Conservation (phyloP, 192 early-diverging fungal genomes). For the Coemansia sp. region DNA sequence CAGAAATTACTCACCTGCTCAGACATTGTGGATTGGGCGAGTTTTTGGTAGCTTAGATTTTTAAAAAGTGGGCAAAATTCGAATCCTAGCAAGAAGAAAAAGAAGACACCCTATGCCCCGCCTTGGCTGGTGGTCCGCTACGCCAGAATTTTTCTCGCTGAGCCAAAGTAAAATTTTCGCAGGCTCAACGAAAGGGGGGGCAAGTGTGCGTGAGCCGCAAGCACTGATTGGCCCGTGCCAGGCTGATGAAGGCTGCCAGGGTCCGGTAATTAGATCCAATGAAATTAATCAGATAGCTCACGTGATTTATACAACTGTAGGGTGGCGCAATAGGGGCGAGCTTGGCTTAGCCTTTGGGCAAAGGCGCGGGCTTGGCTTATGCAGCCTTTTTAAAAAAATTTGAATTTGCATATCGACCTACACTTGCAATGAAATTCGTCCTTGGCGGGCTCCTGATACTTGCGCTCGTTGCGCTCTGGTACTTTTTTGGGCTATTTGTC, state of each 20-base stretch:
- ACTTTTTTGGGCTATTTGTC: slow-evolving; percentile 36
- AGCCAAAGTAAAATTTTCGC: slow-evolving; percentile 33
- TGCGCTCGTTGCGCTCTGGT: slow-evolving; percentile 37
- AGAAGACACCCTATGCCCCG: slow-evolving; percentile 36
- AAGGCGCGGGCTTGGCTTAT: background rate
- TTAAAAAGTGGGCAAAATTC: slow-evolving; percentile 14
- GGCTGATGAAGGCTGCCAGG: background rate
- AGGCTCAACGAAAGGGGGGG: background rate
- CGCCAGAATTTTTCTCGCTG: slow-evolving; percentile 5
- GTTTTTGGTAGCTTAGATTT: slow-evolving; percentile 26
- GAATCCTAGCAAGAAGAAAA: slow-evolving; percentile 45
- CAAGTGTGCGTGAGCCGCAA: background rate
- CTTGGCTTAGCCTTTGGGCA: background rate
- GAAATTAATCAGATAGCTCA: background rate
- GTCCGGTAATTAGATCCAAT: background rate
- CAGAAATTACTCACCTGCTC: slow-evolving; percentile 50
- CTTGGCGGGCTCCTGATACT: slow-evolving; percentile 35
- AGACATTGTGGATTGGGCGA: slow-evolving; percentile 35
- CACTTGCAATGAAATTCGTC: slow-evolving; percentile 23
- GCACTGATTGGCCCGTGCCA: background rate
- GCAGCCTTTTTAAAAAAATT: background rate
- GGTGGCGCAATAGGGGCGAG: background rate
- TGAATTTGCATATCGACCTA: background rate
- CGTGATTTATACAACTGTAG: slow-evolving; percentile 14
- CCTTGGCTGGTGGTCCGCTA: background rate